Evolutionary conservation across 2,329 filamentous ascomycete genomes (phyloP).

Genomic region (Emmonsia crescens): DNA sequence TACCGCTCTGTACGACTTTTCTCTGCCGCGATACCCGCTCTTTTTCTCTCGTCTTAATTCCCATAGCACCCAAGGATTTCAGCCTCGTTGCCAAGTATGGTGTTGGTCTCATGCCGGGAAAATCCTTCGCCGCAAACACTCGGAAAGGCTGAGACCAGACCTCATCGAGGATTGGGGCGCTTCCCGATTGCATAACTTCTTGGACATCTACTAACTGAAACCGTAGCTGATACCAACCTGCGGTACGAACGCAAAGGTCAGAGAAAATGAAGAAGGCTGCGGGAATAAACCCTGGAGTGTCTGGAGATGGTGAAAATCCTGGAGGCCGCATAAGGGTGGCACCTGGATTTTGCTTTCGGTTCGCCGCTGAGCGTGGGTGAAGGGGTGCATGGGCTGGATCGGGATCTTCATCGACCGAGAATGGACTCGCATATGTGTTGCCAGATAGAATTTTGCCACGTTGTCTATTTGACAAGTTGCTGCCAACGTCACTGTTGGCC

Average conservation of each 20-base stretch:
- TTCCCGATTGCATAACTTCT: slow-evolving; percentile 26
- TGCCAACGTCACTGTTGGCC: slow-evolving; percentile 12
- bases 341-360: neutral
- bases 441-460: slow-evolving; percentile 27
- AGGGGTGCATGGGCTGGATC: slow-evolving; percentile 32
- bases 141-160: slow-evolving; percentile 32
- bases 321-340: neutral
- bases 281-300: slow-evolving; percentile 18
- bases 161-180: slow-evolving; percentile 29
- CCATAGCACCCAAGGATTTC: slow-evolving; percentile 32
- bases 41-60: slow-evolving; percentile 31
- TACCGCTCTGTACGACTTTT: neutral
- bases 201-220: slow-evolving; percentile 35
- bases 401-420: slow-evolving; percentile 33
- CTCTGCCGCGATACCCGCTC: slow-evolving; percentile 4
- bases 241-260: slow-evolving; percentile 37
- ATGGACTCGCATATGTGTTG: slow-evolving; percentile 33
- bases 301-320: slow-evolving; percentile 1
- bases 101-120: slow-evolving; percentile 34
- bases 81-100: slow-evolving; percentile 28
- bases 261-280: slow-evolving; percentile 39
- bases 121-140: slow-evolving; percentile 35
- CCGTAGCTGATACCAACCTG: slow-evolving; percentile 35
- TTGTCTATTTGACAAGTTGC: slow-evolving; percentile 14
- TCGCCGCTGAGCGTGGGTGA: slow-evolving; percentile 21